A percentile compares a stretch with the other conserved stretches of the same genome.
Evolutionary conservation across 495 filamentous ascomycete genomes (phyloP).

Genomic region (Hypoxylon perforatum): DNA sequence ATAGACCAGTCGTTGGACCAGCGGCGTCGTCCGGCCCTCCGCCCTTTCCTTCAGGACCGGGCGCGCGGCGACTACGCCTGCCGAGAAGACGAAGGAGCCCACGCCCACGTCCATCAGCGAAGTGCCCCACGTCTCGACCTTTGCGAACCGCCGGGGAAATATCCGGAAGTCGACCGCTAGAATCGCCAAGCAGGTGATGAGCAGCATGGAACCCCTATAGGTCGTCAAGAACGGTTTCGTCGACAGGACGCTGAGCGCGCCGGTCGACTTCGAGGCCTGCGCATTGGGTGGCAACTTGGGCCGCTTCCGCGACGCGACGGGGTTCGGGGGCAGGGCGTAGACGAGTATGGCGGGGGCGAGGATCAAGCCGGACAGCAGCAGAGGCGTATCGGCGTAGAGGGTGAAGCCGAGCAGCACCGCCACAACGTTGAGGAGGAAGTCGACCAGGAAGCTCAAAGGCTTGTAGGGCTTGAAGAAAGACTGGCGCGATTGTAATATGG

Average conservation of each 20-base stretch:
- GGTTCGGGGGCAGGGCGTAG: conserved; percentile 60
- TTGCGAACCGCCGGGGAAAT: conserved; percentile 94
- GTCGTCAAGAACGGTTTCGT: conserved; percentile 90
- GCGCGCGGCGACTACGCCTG: conserved; percentile 89
- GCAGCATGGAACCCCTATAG: conserved; percentile 90
- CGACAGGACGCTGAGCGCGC: conserved; percentile 67
- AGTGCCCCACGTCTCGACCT: conserved; percentile 98
- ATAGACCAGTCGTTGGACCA: conserved; percentile 65
- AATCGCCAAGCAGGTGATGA: conserved; percentile 92
- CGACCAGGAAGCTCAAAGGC: conserved; percentile 71
- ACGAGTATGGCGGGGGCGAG: conserved; percentile 74
- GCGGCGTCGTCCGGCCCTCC: conserved; percentile 55
- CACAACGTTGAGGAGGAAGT: conserved; percentile 88
- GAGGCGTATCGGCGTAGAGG: conserved; percentile 79
- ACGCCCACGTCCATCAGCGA: conserved; percentile 98
- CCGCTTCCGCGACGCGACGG: conserved; percentile 58
- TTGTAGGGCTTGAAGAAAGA: conserved; percentile 84
- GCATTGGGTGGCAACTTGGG: conserved; percentile 66
- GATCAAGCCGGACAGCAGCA: conserved; percentile 80
- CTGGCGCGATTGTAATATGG: conserved; percentile 86
- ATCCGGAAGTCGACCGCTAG: conserved; percentile 95
- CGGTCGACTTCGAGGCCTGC: conserved; percentile 44
- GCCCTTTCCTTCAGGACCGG: conserved; percentile 79
- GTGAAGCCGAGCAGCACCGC: conserved; percentile 86
- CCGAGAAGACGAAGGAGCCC: conserved; percentile 96